These are phyloP conservation scores for Paramecium tetraurelia DNA, from an alignment of 73 alveolate species.

Conservation along the genomic window DNA sequence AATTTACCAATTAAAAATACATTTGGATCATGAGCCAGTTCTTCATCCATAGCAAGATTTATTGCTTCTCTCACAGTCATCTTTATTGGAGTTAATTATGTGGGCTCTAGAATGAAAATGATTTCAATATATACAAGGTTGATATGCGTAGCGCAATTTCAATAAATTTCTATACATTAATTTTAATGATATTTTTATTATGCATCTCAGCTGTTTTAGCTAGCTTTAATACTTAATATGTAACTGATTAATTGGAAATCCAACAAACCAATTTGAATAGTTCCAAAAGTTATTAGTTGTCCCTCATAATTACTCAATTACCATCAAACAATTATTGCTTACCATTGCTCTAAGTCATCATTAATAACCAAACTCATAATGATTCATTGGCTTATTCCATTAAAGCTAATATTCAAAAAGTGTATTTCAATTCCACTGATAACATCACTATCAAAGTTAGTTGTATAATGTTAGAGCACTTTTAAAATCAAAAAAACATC, in stretches of 20 bases:
- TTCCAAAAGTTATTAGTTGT: neutral
- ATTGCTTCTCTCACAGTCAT: constrained; percentile 90
- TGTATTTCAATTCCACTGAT: neutral
- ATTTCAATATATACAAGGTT: neutral
- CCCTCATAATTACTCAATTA: neutral
- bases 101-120: neutral
- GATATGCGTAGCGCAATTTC: constrained; percentile 12
- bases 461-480: neutral
- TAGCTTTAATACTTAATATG: neutral
- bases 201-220: neutral
- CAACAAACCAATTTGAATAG: neutral
- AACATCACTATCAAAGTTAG: neutral
- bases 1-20: constrained; percentile 72
- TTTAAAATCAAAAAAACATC: neutral
- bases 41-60: constrained; percentile 89
- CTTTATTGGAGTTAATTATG: neutral
- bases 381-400: neutral
- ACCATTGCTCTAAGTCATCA: neutral
- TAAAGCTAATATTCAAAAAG: neutral
- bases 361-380: neutral
- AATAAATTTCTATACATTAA: constrained; percentile 6
- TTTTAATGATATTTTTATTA: neutral
- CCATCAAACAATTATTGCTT: neutral
- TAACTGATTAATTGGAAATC: neutral
- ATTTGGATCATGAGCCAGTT: constrained; percentile 79